Conservation (phyloP, 495 filamentous ascomycete genomes). For the Coniosporium apollinis region DNA sequence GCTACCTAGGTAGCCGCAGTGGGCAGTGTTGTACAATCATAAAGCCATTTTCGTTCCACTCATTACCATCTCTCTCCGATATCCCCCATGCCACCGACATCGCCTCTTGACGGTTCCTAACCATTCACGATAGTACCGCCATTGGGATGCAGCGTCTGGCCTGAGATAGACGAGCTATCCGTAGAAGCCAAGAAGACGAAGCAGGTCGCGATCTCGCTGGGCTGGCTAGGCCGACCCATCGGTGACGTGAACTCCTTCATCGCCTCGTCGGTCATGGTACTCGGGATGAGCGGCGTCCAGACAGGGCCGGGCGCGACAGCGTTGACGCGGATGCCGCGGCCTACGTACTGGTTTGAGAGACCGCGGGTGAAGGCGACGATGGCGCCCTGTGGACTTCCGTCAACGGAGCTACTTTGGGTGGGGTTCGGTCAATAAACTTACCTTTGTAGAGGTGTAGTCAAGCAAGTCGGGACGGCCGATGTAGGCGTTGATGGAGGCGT, state of each 20-base stretch:
- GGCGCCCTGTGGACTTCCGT: too few species aligned
- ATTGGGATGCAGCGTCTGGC: slow-evolving; percentile 16
- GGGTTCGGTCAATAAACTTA: too few species aligned
- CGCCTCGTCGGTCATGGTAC: slow-evolving; percentile 55
- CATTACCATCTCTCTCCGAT: too few species aligned
- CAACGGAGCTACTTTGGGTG: too few species aligned
- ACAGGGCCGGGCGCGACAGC: slow-evolving; percentile 67
- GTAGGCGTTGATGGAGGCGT: slow-evolving; percentile 68
- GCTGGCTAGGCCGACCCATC: slow-evolving; percentile 65
- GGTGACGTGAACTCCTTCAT: slow-evolving; percentile 61
- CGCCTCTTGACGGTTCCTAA: too few species aligned
- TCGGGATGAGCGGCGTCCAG: slow-evolving; percentile 70
- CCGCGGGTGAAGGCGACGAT: slow-evolving; percentile 68
- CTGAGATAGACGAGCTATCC: slow-evolving; percentile 34
- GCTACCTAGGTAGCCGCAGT: too few species aligned
- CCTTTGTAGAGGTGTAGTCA: slow-evolving; percentile 57
- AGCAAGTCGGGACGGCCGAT: slow-evolving; percentile 66
- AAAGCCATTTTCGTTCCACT: too few species aligned
- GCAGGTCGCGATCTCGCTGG: slow-evolving; percentile 63
- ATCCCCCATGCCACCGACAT: too few species aligned
- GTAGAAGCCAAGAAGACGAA: slow-evolving; percentile 71
- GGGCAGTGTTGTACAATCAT: too few species aligned
- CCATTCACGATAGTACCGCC: slow-evolving; percentile 13
- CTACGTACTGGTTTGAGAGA: slow-evolving; percentile 56
- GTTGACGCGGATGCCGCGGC: slow-evolving; percentile 66